Base-by-base conservation (phyloP, 306 rosid species). In the Rosa persica region DNA sequence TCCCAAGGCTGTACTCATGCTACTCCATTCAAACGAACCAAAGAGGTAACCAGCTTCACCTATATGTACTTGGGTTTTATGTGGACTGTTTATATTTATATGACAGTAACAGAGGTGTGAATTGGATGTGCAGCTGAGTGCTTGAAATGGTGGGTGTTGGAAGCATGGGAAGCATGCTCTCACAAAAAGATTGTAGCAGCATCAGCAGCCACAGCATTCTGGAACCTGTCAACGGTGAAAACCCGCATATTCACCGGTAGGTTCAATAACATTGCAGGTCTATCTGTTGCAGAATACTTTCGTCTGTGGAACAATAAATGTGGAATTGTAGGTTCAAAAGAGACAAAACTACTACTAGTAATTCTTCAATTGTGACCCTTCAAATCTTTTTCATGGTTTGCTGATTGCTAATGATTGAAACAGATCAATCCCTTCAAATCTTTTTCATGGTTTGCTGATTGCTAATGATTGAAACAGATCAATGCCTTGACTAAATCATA, bases 201-300 rank as follows among this genome's bases (percentile, higher is more conserved):
- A 72, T 87, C 88, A 25, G 85, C 73, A 70, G 78, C 86, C 74
- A 81, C 88, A 52, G 86, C 87, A 51, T 93, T 91, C 83, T 95
- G 93, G 98, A 95, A 95, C 83, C 86, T 93, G 49, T 93, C 98
- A 22, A 58, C 91, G 6, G 36, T 84, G 12, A 93, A 88, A 78
- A 91, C 96, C 72, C 89, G 90, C 62, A 83, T 95, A 73, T 89
- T 91, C 81, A 86, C 97, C 11, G 92, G 98, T 92, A 84, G 79
- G 16, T 71, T 43, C 20, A 17, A 16, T 19, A 2, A 60, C 71
- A 73, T 46, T 54, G 62, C n/a, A n/a, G n/a, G n/a, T n/a, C n/a
- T n/a, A n/a, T n/a, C n/a, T n/a, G n/a, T n/a, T n/a, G n/a, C 69
- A 19, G 54, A 6, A 8, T 20, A 15, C n/a, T 66, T 16, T 13